phyloP scores from a whole-genome alignment of 1,284 basidiomycete genomes.

The Stereum hirsutum region DNA sequence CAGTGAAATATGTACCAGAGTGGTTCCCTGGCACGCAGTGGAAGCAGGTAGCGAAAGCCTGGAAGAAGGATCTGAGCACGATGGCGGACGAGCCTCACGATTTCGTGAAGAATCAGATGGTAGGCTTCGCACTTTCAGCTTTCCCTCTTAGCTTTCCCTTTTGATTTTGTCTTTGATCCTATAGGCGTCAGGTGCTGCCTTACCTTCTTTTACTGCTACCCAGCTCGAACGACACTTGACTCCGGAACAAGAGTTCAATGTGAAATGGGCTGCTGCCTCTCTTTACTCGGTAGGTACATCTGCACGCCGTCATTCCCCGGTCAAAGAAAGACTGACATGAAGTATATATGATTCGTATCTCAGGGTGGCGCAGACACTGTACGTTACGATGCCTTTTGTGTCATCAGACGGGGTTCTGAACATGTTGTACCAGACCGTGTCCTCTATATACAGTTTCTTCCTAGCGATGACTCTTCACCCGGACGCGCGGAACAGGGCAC shows the following conservation, averaged over 20 bases:
- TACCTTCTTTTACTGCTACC: neutral
- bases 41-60: slow-evolving; percentile 16
- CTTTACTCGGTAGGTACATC: slow-evolving; percentile 9
- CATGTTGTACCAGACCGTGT: slow-evolving; percentile 9
- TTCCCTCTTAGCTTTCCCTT: neutral
- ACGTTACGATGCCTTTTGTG: neutral
- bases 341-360: no score
- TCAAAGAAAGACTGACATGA: neutral
- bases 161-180: neutral
- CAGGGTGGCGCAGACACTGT: slow-evolving; percentile 5
- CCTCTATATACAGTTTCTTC: slow-evolving; percentile 1
- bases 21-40: slow-evolving; percentile 19
- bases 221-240: neutral
- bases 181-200: neutral
- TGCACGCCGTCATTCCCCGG: neutral
- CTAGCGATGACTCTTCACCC: slow-evolving; percentile 5
- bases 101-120: neutral
- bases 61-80: neutral
- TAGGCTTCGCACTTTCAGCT: neutral
- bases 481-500: slow-evolving; percentile 1
- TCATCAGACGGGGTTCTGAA: slow-evolving; percentile 2
- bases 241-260: neutral
- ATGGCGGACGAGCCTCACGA: neutral
- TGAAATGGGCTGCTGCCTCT: neutral
- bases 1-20: slow-evolving; percentile 15